These are phyloP conservation scores for Cucumis sativus DNA, from an alignment of 306 rosid genomes.

Conservation along the genomic window DNA sequence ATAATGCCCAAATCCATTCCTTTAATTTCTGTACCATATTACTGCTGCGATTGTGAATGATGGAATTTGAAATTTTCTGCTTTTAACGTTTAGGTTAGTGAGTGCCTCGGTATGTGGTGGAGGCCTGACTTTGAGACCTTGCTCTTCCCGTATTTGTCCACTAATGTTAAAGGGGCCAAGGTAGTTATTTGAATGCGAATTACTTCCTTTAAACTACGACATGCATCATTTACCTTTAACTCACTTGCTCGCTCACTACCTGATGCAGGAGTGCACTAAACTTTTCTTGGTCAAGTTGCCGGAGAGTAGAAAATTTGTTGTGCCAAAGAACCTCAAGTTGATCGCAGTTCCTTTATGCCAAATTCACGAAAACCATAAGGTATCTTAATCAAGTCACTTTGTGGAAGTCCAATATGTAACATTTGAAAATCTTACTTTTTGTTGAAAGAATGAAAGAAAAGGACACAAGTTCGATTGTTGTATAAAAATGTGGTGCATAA, in stretches of 20 bases:
- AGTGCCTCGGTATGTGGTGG: conserved; percentile 90
- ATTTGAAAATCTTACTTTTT: background rate
- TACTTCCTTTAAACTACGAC: conserved; percentile 1
- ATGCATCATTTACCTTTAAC: background rate
- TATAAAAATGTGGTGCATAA: background rate
- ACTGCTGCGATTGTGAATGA: background rate
- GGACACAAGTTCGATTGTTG: background rate
- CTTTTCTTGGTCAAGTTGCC: conserved; percentile 75
- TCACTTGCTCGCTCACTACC: background rate
- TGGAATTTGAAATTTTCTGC: background rate
- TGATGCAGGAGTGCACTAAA: conserved; percentile 68
- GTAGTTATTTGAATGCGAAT: conserved; percentile 18
- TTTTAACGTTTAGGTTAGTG: conserved; percentile 46
- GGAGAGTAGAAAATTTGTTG: conserved; percentile 45
- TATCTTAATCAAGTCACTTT: conserved; percentile 7
- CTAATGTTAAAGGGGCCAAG: conserved; percentile 46
- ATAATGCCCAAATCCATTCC: background rate
- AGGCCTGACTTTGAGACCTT: conserved; percentile 61
- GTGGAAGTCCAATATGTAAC: background rate
- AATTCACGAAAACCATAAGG: conserved; percentile 62
- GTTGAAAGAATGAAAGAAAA: background rate
- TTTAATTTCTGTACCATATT: background rate
- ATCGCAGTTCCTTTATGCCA: conserved; percentile 83
- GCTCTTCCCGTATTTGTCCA: conserved; percentile 50
- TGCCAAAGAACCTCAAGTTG: conserved; percentile 63